These are phyloP conservation scores for Candida jianshihensis DNA, from an alignment of 805 yeast species.

Conservation along the genomic window DNA sequence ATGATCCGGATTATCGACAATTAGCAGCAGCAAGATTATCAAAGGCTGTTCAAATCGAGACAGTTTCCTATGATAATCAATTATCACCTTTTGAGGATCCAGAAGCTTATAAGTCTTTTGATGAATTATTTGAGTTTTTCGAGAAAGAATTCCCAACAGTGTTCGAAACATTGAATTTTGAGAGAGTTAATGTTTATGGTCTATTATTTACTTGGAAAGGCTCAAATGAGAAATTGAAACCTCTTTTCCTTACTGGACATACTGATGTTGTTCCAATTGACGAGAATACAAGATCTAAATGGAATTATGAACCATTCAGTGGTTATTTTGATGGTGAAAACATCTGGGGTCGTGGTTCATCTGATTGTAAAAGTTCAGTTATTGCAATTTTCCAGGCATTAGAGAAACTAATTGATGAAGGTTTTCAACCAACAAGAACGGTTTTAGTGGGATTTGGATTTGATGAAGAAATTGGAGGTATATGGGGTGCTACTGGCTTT, in stretches of 20 bases:
- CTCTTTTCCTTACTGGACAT: slow-evolving; percentile 67
- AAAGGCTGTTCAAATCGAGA: slow-evolving; percentile 19
- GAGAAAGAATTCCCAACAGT: slow-evolving; percentile 47
- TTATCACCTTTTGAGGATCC: neutral
- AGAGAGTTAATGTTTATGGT: slow-evolving; percentile 54
- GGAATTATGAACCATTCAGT: slow-evolving; percentile 62
- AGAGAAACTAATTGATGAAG: slow-evolving; percentile 39
- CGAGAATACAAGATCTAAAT: slow-evolving; percentile 42
- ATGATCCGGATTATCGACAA: slow-evolving; percentile 26
- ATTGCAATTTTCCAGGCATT: slow-evolving; percentile 56
- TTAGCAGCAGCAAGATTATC: slow-evolving; percentile 36
- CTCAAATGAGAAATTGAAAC: slow-evolving; percentile 41
- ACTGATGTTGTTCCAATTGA: slow-evolving; percentile 80
- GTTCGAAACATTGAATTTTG: slow-evolving; percentile 40
- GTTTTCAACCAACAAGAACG: slow-evolving; percentile 49
- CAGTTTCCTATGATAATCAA: slow-evolving; percentile 8
- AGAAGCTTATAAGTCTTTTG: neutral
- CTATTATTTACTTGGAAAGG: slow-evolving; percentile 62
- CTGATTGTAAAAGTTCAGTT: slow-evolving; percentile 65
- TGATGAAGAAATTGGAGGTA: slow-evolving; percentile 70
- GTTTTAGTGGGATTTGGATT: slow-evolving; percentile 60
- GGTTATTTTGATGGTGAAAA: slow-evolving; percentile 57
- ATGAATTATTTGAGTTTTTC: slow-evolving; percentile 45
- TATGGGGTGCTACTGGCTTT: slow-evolving; percentile 50
- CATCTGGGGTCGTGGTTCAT: slow-evolving; percentile 69